Percentiles rank a stretch among this genome's conserved stretches.
These are phyloP conservation scores for Candida smagusa DNA, from an alignment of 1,139 yeast genomes.

Conservation along the genomic window DNA sequence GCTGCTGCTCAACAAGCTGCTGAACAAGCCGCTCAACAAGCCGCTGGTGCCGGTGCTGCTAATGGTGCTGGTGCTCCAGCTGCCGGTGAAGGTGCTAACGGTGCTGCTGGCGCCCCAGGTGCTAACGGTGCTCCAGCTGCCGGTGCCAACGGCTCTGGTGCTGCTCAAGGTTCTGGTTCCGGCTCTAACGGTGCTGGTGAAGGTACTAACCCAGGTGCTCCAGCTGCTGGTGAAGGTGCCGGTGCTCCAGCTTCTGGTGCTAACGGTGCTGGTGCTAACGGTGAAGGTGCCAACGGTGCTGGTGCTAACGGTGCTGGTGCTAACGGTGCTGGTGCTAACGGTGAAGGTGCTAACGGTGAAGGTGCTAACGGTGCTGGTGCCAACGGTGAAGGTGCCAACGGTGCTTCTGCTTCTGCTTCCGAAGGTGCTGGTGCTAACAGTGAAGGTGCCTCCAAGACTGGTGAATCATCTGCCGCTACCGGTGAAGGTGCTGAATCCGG, in stretches of 20 bases:
- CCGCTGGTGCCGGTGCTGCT: constrained; percentile 1
- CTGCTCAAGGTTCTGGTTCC: constrained; percentile 1
- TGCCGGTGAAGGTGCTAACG: constrained; percentile 1
- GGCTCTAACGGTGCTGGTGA: constrained; percentile 3
- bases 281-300: constrained; percentile 1
- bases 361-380: constrained; percentile 1
- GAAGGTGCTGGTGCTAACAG: constrained; percentile 1
- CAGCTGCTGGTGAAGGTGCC: constrained; percentile 3
- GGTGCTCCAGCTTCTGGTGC: constrained; percentile 2
- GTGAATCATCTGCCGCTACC: background rate
- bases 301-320: constrained; percentile 1
- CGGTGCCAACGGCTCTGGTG: constrained; percentile 1
- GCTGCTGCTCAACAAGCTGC: constrained; percentile 3
- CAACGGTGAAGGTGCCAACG: constrained; percentile 1
- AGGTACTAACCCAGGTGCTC: constrained; percentile 3
- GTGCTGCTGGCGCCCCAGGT: constrained; percentile 1
- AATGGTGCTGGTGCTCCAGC: constrained; percentile 1
- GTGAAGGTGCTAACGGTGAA: background rate
- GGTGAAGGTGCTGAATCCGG: constrained; percentile 2
- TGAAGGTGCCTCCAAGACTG: background rate
- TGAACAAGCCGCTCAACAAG: constrained; percentile 1
- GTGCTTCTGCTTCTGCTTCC: constrained; percentile 3
- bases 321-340: constrained; percentile 2
- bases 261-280: constrained; percentile 2
- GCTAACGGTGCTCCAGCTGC: constrained; percentile 3